A percentile compares a stretch with the other conserved stretches of the same genome.
phyloP scores from a whole-genome alignment of 495 filamentous ascomycete genomes.

The Stereocaulon alpinum region DNA sequence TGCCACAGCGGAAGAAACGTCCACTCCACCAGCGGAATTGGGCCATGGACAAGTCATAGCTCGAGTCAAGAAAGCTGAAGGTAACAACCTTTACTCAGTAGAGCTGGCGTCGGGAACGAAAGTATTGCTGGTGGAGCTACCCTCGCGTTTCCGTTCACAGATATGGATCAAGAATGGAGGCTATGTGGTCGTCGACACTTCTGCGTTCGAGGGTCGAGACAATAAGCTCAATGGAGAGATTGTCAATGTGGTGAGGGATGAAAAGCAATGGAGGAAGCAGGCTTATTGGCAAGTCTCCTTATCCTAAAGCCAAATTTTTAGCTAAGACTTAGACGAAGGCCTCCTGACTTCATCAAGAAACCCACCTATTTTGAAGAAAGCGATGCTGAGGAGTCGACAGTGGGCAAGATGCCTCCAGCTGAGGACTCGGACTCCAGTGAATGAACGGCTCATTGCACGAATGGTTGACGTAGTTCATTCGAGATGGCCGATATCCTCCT shows the following conservation, averaged over 20 bases:
- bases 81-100: constrained; percentile 78
- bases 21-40: constrained; percentile 60
- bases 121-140: constrained; percentile 63
- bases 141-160: constrained; percentile 70
- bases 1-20: constrained; percentile 63
- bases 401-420: constrained; percentile 73
- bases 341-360: constrained; percentile 64
- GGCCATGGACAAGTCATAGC: constrained; percentile 56
- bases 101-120: constrained; percentile 46
- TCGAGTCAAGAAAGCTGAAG: constrained; percentile 66
- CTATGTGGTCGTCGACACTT: constrained; percentile 73
- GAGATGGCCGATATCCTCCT: background rate
- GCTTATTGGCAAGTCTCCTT: constrained; percentile 62
- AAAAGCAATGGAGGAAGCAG: constrained; percentile 84
- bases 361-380: constrained; percentile 45
- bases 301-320: background rate
- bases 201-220: constrained; percentile 51
- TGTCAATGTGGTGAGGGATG: constrained; percentile 82
- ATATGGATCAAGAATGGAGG: constrained; percentile 85
- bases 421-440: constrained; percentile 42
- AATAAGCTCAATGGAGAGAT: constrained; percentile 85
- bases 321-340: constrained; percentile 42
- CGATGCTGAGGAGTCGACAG: constrained; percentile 66
- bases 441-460: background rate
- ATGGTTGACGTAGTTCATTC: background rate